Evolutionary conservation across 768 basidiomycete species (phyloP).

Genomic region (Boletus sensibilis): DNA sequence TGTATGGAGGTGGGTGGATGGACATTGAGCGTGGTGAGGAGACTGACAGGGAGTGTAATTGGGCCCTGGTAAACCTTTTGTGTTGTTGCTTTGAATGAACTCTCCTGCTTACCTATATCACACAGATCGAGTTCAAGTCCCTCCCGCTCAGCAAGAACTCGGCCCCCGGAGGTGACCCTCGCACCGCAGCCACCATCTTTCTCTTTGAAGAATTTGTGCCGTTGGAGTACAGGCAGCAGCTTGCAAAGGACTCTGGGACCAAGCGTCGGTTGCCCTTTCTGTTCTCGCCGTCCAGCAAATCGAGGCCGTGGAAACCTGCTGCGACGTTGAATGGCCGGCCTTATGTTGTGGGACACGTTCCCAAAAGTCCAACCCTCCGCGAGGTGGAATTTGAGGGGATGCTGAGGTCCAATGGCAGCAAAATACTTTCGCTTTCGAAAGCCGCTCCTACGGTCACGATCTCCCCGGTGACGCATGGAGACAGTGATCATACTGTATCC

Average conservation of each 20-base stretch:
- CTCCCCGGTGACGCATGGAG: conserved; percentile 24
- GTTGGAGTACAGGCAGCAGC: conserved; percentile 76
- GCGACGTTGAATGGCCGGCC: conserved; percentile 77
- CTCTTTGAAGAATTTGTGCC: conserved; percentile 96
- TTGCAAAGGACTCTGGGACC: conserved; percentile 51
- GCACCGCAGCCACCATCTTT: conserved; percentile 69
- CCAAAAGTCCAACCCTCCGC: conserved; percentile 50
- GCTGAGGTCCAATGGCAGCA: conserved; percentile 53
- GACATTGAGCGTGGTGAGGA: conserved; percentile 72
- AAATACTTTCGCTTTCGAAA: conserved; percentile 37
- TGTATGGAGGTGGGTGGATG: conserved; percentile 86
- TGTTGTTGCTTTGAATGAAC: neutral
- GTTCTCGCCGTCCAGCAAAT: conserved; percentile 50
- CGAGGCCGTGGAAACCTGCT: conserved; percentile 75
- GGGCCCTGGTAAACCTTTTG: conserved; percentile 71
- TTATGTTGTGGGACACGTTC: conserved; percentile 60
- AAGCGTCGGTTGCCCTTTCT: conserved; percentile 69
- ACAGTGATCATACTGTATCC: conserved; percentile 31
- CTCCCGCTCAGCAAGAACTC: conserved; percentile 44
- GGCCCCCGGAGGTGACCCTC: conserved; percentile 50
- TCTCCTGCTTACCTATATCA: conserved; percentile 2
- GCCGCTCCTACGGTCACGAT: conserved; percentile 23
- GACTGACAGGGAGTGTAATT: conserved; percentile 81
- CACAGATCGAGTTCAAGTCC: conserved; percentile 88
- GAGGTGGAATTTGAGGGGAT: conserved; percentile 83